Evolutionary conservation across 2,329 filamentous ascomycete genomes (phyloP), one percentile per base, ranked within the genome.

Genomic region (Metarhizium brunneum): DNA sequence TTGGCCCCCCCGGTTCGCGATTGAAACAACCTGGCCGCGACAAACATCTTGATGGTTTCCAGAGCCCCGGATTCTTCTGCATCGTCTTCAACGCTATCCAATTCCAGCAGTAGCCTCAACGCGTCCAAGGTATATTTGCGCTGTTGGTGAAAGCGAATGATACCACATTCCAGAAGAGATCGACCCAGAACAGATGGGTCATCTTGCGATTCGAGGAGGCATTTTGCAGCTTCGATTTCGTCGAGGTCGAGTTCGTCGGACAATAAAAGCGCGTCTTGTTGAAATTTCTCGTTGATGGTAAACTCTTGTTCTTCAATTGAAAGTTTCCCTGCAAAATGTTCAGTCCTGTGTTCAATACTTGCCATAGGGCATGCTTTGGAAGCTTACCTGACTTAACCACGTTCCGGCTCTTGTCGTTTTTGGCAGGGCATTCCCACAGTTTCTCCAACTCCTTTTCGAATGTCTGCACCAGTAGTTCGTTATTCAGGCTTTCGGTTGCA

Each of bases 171-270:
- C 54, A 90, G 78, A 57, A 89, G 78, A 3, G 89, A 80, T 29
- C 89, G 83, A 58, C 90, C 90, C 5, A 91, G 76, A 16, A 82
- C 76, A 48, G 82, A 77, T 16, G 84, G 78, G 62, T 92, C 86
- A 42, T 84, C 80, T 66, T 89, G 82, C 18, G 88, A 85, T 55
- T 86, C 84, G 53, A 95, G 75, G 56, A 95, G 83, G 52, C 94
- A 81, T 61, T 81, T 80, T 10, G 90, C 88, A 18, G 92, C 87
- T 63, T 94, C 83, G 56, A 95, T 69, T 71, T 99, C 95, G 71
- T 99, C 92, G 53, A 99, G 78, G 64, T 96, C 86, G 59, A 96
- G 78, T 62, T 90, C 89, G 69, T 97, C 92, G 55, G 92, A 88
- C 42, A 99, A 78, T 63, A 90, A 83, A 36, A 95, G 77, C 29